Evolutionary conservation across 306 rosid species (phyloP).

Genomic region (Abrus precatorius): DNA sequence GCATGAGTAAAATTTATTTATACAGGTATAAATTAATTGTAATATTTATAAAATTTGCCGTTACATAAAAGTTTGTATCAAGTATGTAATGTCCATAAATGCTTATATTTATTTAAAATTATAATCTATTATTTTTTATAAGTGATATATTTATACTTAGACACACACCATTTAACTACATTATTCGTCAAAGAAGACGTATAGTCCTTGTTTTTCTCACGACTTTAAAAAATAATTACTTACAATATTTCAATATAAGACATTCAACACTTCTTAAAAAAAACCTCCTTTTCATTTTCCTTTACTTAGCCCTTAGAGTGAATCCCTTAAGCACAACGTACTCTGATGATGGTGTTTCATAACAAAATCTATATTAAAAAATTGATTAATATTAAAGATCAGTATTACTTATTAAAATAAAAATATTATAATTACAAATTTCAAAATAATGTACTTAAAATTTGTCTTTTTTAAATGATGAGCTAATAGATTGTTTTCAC

Average conservation of each 20-base stretch:
- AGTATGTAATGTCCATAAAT: neutral
- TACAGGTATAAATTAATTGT: neutral
- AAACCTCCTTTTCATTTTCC: neutral
- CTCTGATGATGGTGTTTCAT: neutral
- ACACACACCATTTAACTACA: neutral
- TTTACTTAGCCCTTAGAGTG: neutral
- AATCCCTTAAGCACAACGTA: neutral
- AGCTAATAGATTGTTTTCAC: slow-evolving; percentile 40
- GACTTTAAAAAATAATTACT: neutral
- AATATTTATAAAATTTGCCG: neutral
- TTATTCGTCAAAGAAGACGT: neutral
- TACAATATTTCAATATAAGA: neutral
- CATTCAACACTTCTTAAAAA: neutral
- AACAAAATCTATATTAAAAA: neutral
- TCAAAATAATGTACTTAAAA: too few species aligned
- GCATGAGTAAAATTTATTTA: neutral
- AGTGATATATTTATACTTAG: too few species aligned
- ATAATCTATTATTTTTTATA: too few species aligned
- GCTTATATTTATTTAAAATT: neutral
- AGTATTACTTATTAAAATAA: too few species aligned
- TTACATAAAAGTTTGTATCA: neutral
- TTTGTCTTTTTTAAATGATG: slow-evolving; percentile 14
- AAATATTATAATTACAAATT: too few species aligned
- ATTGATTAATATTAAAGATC: too few species aligned
- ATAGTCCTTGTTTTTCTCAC: neutral